Base-by-base conservation (phyloP, 805 yeast genomes). In the Yamadazyma sp. region DNA sequence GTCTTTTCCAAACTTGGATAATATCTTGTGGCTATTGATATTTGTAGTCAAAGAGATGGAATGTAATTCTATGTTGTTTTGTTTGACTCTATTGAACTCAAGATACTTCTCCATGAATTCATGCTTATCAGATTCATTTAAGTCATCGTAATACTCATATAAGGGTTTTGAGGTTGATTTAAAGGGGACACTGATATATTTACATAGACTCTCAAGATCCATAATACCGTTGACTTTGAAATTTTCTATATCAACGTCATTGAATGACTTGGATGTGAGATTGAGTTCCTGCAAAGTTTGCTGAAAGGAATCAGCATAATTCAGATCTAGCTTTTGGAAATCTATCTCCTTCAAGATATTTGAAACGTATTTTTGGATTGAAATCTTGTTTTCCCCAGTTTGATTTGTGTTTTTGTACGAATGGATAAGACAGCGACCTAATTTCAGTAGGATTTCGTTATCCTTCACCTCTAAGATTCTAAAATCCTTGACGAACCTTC, bases 21-120 rank as follows among this genome's bases (percentile, higher is more conserved):
- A 8, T 13, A 30, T 7, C 6, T 5, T 5, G 5, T 25, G n/a
- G 4, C n/a, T n/a, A 8, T 26, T 20, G 20, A 23, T 15, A 23
- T 24, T 21, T 2, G 39, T 7, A 3, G 23, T 27, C 18, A 52
- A 24, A 5, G 37, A 25, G 16, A 33, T 39, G 12, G 50, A 48
- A 23, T 50, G 39, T 1, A 40, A 35, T 37, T 65, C 72, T 2
- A 65, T 43, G 12, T 48, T 36, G n/a, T 49, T 36, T 35, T 65
- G 67, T 35, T 55, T 58, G 10, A 27, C 15, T 19, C 30, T 35
- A 40, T 55, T 55, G 45, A 49, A 56, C 3, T 30, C 32, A 11
- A 43, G 38, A 38, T 63, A 64, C 7, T 49, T 41, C 1, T 39
- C 21, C 49, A 58, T 40, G 34, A 65, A 65, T 4, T 31, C 23